Evolutionary conservation across 2,329 filamentous ascomycete genomes (phyloP), one percentile per base, ranked within the genome.

Genomic region (Alternaria dauci): DNA sequence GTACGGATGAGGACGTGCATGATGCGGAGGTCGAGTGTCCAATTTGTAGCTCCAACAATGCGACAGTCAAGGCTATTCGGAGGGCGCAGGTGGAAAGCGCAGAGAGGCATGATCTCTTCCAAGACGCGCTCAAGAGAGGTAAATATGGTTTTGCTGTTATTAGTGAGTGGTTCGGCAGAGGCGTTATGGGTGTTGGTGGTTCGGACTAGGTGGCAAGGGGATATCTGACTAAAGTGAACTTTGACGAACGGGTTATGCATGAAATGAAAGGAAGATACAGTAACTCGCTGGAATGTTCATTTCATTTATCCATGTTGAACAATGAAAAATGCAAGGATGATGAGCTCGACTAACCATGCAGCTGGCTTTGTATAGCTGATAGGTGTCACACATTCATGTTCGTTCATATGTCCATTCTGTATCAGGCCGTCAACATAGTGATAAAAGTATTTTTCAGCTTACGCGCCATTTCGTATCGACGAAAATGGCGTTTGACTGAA

Each of bases 161-260:
- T 57, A 92, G 93, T 61, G 93, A 97, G 75, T 99, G 95, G 87
- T 98, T 97, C 83, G 94, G 94, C 1, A 84, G 94, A 58, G 94
- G 95, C 1, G 93, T 98, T 4, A 96, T 98, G 93, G 86, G 84
- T 26, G 83, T 80, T 26, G 76, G 71, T 36, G 59, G 59, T 34
- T 60, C 61, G 20, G 28, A 30, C 8, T 30, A 30, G 28, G 26
- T 28, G 9, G 7, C 26, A 8, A 28, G 26, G 26, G 26, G 8
- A 28, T 9, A 28, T 9, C 26, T 28, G 26, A 28, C 26, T 28
- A 28, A 8, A 28, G 8, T 28, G 26, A 18, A 36, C 34, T 36
- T 6, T 36, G 14, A 14, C 14, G 34, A 36, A 36, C 4, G 34
- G 34, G 7, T 16, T 16, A 36, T 36, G 16, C 34, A 36, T 36